phyloP scores from a whole-genome alignment of 2,329 filamentous ascomycete genomes.

The Parastagonospora nodorum region DNA sequence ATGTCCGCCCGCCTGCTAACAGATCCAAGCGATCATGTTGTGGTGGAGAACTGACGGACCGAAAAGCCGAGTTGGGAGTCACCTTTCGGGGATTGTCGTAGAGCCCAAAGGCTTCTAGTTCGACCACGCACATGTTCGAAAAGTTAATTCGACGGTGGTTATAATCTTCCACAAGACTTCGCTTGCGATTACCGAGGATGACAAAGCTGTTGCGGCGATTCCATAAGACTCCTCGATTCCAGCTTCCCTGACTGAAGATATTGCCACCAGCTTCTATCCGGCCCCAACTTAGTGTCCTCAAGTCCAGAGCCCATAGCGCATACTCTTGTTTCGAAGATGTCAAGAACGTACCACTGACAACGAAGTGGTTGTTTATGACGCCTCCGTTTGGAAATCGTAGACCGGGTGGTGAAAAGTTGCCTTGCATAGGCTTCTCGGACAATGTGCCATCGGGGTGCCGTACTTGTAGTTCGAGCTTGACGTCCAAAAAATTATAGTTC shows the following conservation, averaged over 20 bases:
- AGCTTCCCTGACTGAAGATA: constrained; percentile 95
- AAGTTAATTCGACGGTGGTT: constrained; percentile 98
- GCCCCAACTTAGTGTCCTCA: constrained; percentile 88
- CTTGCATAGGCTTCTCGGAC: constrained; percentile 86
- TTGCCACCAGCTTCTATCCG: constrained; percentile 91
- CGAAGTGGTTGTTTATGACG: constrained; percentile 93
- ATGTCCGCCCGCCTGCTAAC: constrained; percentile 75
- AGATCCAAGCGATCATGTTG: constrained; percentile 58
- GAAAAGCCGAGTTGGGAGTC: constrained; percentile 78
- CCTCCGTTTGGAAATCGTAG: constrained; percentile 95
- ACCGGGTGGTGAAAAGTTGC: constrained; percentile 84
- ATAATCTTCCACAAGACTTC: constrained; percentile 95
- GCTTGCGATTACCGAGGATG: constrained; percentile 89
- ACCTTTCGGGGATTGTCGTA: constrained; percentile 91
- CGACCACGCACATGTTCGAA: constrained; percentile 93
- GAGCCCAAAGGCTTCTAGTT: constrained; percentile 94
- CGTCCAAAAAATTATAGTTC: constrained; percentile 98
- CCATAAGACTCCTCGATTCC: constrained; percentile 96
- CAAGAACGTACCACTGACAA: constrained; percentile 95
- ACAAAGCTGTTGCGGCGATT: constrained; percentile 92
- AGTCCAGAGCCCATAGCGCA: constrained; percentile 90
- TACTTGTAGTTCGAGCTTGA: constrained; percentile 93
- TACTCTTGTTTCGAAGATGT: constrained; percentile 99
- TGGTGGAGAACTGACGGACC: constrained; percentile 76
- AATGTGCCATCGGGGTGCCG: constrained; percentile 82